Base-by-base conservation (phyloP, 1,139 yeast species). In the Suzukiozyma palmioleophila region DNA sequence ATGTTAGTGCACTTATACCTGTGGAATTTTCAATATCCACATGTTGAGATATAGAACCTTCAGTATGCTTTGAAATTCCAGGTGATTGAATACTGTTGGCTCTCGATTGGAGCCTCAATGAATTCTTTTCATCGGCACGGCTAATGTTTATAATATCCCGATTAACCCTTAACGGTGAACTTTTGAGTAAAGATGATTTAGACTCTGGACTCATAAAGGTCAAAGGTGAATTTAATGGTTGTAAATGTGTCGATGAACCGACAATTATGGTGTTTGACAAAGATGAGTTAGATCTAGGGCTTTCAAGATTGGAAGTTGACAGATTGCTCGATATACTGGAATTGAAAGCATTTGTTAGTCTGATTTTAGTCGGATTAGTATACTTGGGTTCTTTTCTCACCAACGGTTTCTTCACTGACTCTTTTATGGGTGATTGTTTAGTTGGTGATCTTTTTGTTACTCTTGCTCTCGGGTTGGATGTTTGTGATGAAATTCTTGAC, bases 221-320 rank as follows among this genome's bases (percentile, higher is more conserved):
- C 27, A 64, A 50, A 2, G 71, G 69, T 0, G 64, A 52, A 36
- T 57, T 56, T 32, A 66, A 56, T 3, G 71, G 70, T 39, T 54
- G 62, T 24, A 65, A 45, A 29, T 52, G 59, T 11, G 52, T 39
- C 1, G 44, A 45, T 15, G 54, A 43, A 30, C 45, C 52, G 3
- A 41, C 32, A 24, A 42, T 12, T 12, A 38, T 40, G 10, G 51
- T 38, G 32, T 42, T 42, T 16, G 38, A 40, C 28, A 52, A 45
- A 3, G 47, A 33, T 11, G 46, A 42, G 9, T 36, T 33, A 21
- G 46, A 40, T 6, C 43, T 40, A 3, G 66, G 60, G 37, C 61
- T 56, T n/a, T 50, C 56, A 22, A 35, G 40, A 27, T 36, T 43
- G 10, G 43, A 40, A 4, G 34, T 35, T 12, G 52, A 43, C 22